phyloP scores from a whole-genome alignment of 2,329 filamentous ascomycete species.

The Phialophora macrospora region DNA sequence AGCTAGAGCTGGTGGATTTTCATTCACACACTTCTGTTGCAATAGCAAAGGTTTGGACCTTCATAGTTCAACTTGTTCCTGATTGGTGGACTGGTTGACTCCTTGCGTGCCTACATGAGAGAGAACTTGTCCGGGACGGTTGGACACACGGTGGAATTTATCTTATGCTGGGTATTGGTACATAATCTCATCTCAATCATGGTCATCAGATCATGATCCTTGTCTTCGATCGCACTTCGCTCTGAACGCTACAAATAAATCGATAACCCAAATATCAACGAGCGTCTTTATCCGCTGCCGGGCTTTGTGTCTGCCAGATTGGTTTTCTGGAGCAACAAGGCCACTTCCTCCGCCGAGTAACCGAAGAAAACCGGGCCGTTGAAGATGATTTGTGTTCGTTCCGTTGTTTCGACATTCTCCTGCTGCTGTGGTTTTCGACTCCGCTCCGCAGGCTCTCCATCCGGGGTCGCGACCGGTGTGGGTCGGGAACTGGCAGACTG shows the following conservation, averaged over 20 bases:
- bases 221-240: conserved; percentile 20
- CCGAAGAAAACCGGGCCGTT: conserved; percentile 94
- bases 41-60: conserved; percentile 37
- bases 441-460: conserved; percentile 25
- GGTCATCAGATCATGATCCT: conserved; percentile 23
- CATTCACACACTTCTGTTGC: conserved; percentile 36
- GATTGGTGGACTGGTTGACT: conserved; percentile 39
- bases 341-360: conserved; percentile 82
- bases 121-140: background rate
- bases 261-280: background rate
- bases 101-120: conserved; percentile 39
- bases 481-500: conserved; percentile 34
- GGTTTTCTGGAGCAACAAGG: conserved; percentile 67
- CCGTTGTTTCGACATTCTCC: conserved; percentile 25
- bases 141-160: conserved; percentile 1
- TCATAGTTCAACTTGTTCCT: conserved; percentile 39
- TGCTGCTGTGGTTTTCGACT: conserved; percentile 30
- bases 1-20: conserved; percentile 39
- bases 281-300: background rate
- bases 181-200: conserved; percentile 11
- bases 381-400: conserved; percentile 75
- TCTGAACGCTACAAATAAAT: conserved; percentile 35
- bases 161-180: conserved; percentile 8
- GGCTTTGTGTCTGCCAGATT: conserved; percentile 22
- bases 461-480: conserved; percentile 33